Conservation (phyloP, 1,139 yeast genomes). For the Debaryomycetaceae sp. region DNA sequence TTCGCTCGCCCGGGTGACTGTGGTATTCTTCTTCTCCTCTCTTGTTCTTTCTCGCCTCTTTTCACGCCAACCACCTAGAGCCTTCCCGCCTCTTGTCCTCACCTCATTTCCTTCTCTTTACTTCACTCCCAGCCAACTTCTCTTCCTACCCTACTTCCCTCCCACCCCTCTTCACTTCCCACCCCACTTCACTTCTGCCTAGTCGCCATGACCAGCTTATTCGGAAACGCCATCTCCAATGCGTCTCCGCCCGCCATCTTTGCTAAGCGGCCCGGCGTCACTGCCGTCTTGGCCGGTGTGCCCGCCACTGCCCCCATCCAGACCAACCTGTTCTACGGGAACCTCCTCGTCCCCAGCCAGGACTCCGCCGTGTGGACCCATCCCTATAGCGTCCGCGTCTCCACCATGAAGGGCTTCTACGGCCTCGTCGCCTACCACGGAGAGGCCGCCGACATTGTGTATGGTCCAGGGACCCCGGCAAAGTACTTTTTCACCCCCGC, state of each 20-base stretch:
- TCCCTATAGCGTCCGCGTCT: constrained; percentile 52
- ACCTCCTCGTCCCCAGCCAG: constrained; percentile 58
- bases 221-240: background rate
- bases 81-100: too few relatives aligned
- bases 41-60: too few relatives aligned
- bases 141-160: too few relatives aligned
- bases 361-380: constrained; percentile 62
- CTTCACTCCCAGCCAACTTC: too few relatives aligned
- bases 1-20: too few relatives aligned
- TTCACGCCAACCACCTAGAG: too few relatives aligned
- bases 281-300: background rate
- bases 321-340: constrained; percentile 81
- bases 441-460: constrained; percentile 45
- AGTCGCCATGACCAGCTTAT: too few relatives aligned
- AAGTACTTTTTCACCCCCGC: constrained; percentile 14
- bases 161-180: too few relatives aligned
- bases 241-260: background rate
- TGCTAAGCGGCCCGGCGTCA: background rate
- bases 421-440: constrained; percentile 68
- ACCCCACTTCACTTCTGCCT: too few relatives aligned
- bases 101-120: too few relatives aligned
- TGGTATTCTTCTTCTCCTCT: too few relatives aligned
- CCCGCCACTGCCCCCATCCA: constrained; percentile 34
- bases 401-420: constrained; percentile 49
- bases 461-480: constrained; percentile 41